These are phyloP conservation scores for Abrus pulchellus DNA, from an alignment of 306 rosid species.

Conservation along the genomic window DNA sequence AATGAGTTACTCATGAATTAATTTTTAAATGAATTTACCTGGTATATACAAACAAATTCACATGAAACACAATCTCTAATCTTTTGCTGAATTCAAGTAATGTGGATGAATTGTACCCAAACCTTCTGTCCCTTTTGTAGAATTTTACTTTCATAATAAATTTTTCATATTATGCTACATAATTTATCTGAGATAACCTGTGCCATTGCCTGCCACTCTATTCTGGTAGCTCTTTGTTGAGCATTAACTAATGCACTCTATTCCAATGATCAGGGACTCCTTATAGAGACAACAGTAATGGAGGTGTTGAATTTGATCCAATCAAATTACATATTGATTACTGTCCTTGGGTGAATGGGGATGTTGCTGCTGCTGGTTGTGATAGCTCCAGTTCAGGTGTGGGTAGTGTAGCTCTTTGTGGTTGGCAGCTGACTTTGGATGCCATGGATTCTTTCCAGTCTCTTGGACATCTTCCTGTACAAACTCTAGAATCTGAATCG, in stretches of 20 bases:
- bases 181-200: constrained; percentile 32
- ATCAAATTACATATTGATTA: constrained; percentile 85
- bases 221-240: constrained; percentile 25
- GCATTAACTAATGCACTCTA: constrained; percentile 42
- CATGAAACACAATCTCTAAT: neutral
- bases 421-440: constrained; percentile 98
- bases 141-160: neutral
- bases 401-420: constrained; percentile 77
- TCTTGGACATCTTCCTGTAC: constrained; percentile 79
- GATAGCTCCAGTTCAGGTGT: constrained; percentile 61
- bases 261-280: constrained; percentile 70
- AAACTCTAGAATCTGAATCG: constrained; percentile 87
- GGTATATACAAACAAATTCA: constrained; percentile 7
- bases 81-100: constrained; percentile 15
- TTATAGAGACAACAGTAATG: constrained; percentile 80
- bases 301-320: constrained; percentile 87
- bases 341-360: constrained; percentile 99
- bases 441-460: constrained; percentile 87
- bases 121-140: neutral
- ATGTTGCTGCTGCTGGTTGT: constrained; percentile 93
- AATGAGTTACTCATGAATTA: constrained; percentile 21
- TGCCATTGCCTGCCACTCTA: constrained; percentile 8
- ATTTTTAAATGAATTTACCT: neutral
- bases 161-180: constrained; percentile 14
- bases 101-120: constrained; percentile 31